Evolutionary conservation across 192 early-diverging fungal species (phyloP).

Genomic region (Ambispora gerdemannii): DNA sequence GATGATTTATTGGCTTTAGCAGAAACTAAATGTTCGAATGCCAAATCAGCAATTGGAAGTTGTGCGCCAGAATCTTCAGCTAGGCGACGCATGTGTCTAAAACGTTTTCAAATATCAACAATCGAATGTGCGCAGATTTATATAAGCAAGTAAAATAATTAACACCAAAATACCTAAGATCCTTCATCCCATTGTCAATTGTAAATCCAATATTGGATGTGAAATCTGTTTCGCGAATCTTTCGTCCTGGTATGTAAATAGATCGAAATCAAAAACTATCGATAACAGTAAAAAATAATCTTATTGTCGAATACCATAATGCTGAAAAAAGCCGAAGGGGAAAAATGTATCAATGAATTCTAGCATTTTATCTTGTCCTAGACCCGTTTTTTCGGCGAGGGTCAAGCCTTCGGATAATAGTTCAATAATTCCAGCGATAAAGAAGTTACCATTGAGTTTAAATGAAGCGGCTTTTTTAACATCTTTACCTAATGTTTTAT

Average conservation of each 20-base stretch:
- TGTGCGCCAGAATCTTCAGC: conserved; percentile 36
- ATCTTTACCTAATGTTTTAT: conserved; percentile 46
- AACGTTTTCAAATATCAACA: no score
- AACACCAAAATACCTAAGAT: conserved; percentile 31
- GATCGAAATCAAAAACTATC: not conserved
- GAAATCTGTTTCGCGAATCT: conserved; percentile 41
- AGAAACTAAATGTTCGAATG: conserved; percentile 24
- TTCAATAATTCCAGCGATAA: conserved; percentile 56
- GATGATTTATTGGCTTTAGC: conserved; percentile 24
- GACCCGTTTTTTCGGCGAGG: conserved; percentile 49
- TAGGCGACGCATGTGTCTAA: conserved; percentile 38
- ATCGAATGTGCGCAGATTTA: no score
- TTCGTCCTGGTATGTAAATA: conserved; percentile 5
- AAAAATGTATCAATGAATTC: conserved; percentile 54
- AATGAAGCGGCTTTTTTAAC: conserved; percentile 43
- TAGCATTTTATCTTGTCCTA: conserved; percentile 50
- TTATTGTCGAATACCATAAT: conserved; percentile 40
- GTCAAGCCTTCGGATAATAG: conserved; percentile 61
- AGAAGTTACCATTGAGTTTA: conserved; percentile 70
- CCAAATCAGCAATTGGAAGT: conserved; percentile 41
- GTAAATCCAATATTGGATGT: conserved; percentile 40
- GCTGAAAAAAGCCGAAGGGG: conserved; percentile 41
- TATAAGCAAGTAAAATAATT: no score
- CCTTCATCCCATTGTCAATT: conserved; percentile 44
- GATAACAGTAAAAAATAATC: not conserved